Conservation (phyloP, 169 alveolate species). For the Plasmodium ovale region DNA sequence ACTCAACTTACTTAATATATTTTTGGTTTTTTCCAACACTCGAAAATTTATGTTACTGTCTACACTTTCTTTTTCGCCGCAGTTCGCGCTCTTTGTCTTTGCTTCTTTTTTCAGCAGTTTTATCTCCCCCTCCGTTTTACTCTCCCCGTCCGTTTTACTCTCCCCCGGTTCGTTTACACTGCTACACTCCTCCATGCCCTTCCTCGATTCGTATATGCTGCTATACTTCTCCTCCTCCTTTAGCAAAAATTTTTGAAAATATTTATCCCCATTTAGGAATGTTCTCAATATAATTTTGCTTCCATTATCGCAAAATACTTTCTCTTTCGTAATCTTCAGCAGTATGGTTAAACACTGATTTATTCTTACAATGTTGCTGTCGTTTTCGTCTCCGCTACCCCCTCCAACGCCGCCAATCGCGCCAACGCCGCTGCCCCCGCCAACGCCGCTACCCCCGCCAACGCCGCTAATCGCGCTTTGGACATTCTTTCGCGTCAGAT, state of each 20-base stretch:
- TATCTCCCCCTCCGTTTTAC: background rate
- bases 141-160: background rate
- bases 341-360: conserved; percentile 62
- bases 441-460: conserved; percentile 18
- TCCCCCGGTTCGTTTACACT: background rate
- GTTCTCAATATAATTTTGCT: conserved; percentile 19
- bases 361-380: conserved; percentile 64
- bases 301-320: background rate
- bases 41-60: conserved; percentile 53
- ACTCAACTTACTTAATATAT: conserved; percentile 32
- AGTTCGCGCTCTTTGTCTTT: background rate
- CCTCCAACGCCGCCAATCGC: background rate
- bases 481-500: background rate
- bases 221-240: conserved; percentile 69
- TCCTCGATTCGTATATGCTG: conserved; percentile 42
- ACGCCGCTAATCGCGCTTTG: conserved; percentile 40
- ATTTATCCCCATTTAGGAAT: conserved; percentile 55
- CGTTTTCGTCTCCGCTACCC: conserved; percentile 28
- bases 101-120: background rate
- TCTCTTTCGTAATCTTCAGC: conserved; percentile 3
- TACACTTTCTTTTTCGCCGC: conserved; percentile 31
- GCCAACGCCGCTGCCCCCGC: conserved; percentile 27
- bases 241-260: conserved; percentile 35
- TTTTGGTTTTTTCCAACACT: conserved; percentile 51
- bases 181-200: background rate